phyloP scores from a whole-genome alignment of 2,329 filamentous ascomycete species.

The Diplodia scrobiculata region DNA sequence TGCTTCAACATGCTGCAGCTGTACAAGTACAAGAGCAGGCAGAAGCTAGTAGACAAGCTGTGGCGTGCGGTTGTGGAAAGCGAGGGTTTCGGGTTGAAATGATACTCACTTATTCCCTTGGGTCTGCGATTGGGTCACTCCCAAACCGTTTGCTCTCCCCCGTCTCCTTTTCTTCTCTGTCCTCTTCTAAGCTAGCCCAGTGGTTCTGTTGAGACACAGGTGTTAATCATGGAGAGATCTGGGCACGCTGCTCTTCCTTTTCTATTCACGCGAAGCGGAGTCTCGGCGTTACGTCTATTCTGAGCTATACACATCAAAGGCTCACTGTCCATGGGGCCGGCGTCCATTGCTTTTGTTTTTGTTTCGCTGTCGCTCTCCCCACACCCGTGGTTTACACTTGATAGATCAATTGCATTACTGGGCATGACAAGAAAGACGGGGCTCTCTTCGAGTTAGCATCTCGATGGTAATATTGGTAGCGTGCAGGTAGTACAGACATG shows the following conservation, averaged over 20 bases:
- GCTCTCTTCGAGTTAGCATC: background rate
- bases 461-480: background rate
- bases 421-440: background rate
- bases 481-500: background rate
- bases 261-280: background rate
- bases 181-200: background rate
- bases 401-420: background rate
- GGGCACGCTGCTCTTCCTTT: background rate
- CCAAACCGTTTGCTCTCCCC: background rate
- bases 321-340: background rate
- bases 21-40: slow-evolving; percentile 68
- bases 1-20: slow-evolving; percentile 86
- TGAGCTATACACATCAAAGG: background rate
- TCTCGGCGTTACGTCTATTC: background rate
- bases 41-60: slow-evolving; percentile 69
- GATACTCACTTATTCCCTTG: slow-evolving; percentile 32
- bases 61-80: slow-evolving; percentile 89
- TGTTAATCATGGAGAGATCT: background rate
- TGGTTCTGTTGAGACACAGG: background rate
- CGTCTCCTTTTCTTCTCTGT: background rate
- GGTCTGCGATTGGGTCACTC: background rate
- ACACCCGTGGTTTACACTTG: background rate
- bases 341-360: background rate
- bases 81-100: slow-evolving; percentile 89
- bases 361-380: background rate